phyloP scores from a whole-genome alignment of 208 protist species.

The Paratrypanosoma confusum region DNA sequence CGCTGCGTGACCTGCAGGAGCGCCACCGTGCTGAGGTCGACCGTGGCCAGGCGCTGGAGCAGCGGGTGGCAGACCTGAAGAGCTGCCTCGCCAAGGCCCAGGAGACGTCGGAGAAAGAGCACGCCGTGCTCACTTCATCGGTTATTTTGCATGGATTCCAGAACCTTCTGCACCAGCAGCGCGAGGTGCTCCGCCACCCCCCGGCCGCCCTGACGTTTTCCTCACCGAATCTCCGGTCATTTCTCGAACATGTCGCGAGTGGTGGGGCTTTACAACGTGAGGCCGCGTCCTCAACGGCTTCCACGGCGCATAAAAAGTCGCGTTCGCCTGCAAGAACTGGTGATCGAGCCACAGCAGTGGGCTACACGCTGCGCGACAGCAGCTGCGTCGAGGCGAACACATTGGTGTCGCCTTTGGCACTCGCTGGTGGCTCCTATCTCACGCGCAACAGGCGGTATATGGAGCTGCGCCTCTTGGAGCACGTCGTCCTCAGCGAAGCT shows the following conservation, averaged over 20 bases:
- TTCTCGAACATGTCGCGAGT: conserved; percentile 11
- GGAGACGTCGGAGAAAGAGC: conserved; percentile 6
- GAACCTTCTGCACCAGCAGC: conserved; percentile 60
- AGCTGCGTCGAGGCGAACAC: neutral
- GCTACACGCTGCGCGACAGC: no score
- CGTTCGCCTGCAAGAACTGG: neutral
- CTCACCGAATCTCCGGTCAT: conserved; percentile 1
- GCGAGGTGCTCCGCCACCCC: conserved; percentile 24
- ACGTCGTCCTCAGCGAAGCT: conserved; percentile 18
- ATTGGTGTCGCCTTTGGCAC: neutral
- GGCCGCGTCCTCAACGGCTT: neutral
- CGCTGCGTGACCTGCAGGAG: no score
- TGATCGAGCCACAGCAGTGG: neutral
- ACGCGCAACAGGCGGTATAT: conserved; percentile 46
- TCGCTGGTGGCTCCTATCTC: conserved; percentile 27
- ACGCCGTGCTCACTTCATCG: conserved; percentile 3
- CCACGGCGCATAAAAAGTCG: neutral
- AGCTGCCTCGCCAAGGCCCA: neutral
- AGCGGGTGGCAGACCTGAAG: neutral
- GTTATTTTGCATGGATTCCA: conserved; percentile 46
- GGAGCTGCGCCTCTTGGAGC: conserved; percentile 43
- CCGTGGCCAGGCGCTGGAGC: no score
- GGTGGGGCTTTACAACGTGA: neutral
- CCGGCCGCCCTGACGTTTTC: neutral
- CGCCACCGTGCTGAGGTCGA: no score